phyloP scores from a whole-genome alignment of 257 asterid genomes.

The Linaria vulgaris region DNA sequence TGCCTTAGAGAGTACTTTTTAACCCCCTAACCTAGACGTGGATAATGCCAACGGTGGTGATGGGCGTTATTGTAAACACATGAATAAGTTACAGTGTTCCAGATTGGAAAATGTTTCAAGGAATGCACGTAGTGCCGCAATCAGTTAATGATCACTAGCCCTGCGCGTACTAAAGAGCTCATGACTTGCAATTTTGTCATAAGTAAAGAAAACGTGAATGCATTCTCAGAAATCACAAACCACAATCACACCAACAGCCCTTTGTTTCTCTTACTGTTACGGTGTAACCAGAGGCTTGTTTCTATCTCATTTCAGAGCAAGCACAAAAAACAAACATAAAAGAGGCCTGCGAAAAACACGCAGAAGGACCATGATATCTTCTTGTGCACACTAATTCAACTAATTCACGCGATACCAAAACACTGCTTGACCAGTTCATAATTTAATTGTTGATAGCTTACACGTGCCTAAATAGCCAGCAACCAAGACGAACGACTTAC shows the following conservation, averaged over 20 bases:
- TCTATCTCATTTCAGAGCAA: not conserved
- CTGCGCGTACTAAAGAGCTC: constrained; percentile 7
- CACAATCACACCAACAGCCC: not conserved
- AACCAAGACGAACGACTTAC: too few species aligned
- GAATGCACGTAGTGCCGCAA: not conserved
- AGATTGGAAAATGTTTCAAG: constrained; percentile 4
- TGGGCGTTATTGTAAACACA: not conserved
- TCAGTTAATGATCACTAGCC: not conserved
- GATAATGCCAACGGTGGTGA: not conserved
- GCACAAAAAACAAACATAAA: not conserved
- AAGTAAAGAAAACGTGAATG: not conserved
- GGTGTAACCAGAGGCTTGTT: not conserved
- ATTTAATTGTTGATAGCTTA: too few species aligned
- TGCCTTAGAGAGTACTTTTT: too few species aligned
- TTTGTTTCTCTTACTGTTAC: not conserved
- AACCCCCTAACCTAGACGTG: not conserved
- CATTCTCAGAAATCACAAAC: not conserved
- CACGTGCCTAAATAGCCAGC: too few species aligned
- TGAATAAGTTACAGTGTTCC: not conserved
- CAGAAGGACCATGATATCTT: not conserved
- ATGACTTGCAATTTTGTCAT: not conserved
- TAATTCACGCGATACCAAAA: too few species aligned
- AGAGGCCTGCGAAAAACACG: not conserved
- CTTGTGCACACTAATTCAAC: too few species aligned
- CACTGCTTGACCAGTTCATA: too few species aligned